Evolutionary conservation across 2,329 filamentous ascomycete species (phyloP), one percentile per base, ranked within the genome.

Genomic region (Nemania sp.): DNA sequence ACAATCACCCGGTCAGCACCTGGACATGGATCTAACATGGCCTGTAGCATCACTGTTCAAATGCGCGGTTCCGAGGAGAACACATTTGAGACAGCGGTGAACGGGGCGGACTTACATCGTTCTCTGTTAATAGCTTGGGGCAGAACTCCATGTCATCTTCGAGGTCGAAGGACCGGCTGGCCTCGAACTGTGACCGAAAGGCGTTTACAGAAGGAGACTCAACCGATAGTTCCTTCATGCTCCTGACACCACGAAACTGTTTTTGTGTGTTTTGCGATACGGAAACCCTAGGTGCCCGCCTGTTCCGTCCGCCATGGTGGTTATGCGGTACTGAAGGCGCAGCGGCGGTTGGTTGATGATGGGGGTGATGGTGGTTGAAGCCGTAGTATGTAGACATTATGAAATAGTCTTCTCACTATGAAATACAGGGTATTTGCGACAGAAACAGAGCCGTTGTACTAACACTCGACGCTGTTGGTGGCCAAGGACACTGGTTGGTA

Each of bases 91-190:
- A 47, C 38, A 18, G 47, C 13, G 55, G 55, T 47, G 65, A 54
- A 24, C 20, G 41, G 62, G 53, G 35, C 45, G 54, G 57, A 88
- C 87, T 87, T 90, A 97, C 94, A 89, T 97, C 94, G 82, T 88
- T 94, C 83, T 98, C 94, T 41, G 94, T 97, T 84, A 98, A 85
- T 74, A 98, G 88, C 79, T 91, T 90, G 71, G 95, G 95, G 82
- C 94, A 98, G 82, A 98, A 98, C 81, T 97, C 92, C 83, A 97
- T 87, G 80, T 98, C 95, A 79, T 98, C 95, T 77, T 98, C 95
- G 70, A 98, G 87, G 75, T 98, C 95, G 77, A 98, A 98, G 10
- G 94, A 97, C 67, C 94, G 90, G 67, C 93, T 93, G 72, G 93
- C 92, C 83, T 98, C 94, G 75, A 97, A 97, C 78, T 94, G 91